These are phyloP conservation scores for Truncatella angustata DNA, from an alignment of 2,329 filamentous ascomycete species.

Conservation along the genomic window DNA sequence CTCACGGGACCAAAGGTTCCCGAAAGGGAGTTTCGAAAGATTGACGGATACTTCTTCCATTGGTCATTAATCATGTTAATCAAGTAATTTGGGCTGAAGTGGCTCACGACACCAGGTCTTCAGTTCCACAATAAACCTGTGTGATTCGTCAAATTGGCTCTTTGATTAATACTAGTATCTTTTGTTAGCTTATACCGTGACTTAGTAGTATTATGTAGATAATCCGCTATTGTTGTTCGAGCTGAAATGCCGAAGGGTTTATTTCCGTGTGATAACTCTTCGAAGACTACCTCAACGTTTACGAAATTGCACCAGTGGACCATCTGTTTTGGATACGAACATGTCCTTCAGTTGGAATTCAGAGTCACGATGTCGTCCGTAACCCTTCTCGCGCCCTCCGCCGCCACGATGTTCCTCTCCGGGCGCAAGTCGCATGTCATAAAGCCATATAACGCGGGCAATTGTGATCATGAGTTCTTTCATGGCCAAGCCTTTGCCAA, in stretches of 20 bases:
- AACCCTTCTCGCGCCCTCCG: not conserved
- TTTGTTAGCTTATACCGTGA: not conserved
- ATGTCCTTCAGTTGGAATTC: conserved; percentile 5
- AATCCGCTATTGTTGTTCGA: not conserved
- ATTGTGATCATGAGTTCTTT: conserved; percentile 63
- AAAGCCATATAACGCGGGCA: conserved; percentile 58
- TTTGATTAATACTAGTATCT: not conserved
- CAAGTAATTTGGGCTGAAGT: not conserved
- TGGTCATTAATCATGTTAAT: not conserved
- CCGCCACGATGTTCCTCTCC: conserved; percentile 22
- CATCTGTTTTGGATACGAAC: conserved; percentile 6
- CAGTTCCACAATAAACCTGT: no score
- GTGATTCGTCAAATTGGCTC: no score
- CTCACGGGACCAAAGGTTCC: not conserved
- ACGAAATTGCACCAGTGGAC: not conserved
- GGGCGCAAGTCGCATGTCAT: conserved; percentile 43
- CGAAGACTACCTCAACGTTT: not conserved
- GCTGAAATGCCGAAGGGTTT: not conserved
- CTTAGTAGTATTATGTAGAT: not conserved
- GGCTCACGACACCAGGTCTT: not conserved
- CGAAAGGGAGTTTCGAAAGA: not conserved
- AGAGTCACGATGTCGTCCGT: not conserved
- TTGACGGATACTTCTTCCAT: not conserved
- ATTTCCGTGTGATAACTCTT: not conserved
- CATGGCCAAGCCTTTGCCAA: conserved; percentile 68